phyloP scores from a whole-genome alignment of 2,329 filamentous ascomycete species.

The Fusarium sp. region DNA sequence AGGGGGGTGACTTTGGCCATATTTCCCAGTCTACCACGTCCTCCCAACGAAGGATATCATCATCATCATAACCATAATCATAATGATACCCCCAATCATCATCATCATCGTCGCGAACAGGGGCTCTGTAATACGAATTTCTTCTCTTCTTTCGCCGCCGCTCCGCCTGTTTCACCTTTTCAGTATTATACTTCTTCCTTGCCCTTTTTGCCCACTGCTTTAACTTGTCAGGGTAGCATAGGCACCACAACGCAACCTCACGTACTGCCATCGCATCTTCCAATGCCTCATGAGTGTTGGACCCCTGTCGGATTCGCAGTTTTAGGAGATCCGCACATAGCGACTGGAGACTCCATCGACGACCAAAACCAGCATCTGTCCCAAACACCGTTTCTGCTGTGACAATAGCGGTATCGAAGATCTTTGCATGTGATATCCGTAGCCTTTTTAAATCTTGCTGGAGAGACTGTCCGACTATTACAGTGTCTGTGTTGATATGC shows the following conservation, averaged over 20 bases:
- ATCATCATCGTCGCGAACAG: fast-evolving
- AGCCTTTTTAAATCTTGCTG: not conserved
- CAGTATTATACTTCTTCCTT: not conserved
- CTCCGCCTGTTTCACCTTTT: not conserved
- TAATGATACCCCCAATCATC: not conserved
- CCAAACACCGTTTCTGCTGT: not conserved
- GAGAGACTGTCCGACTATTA: not conserved
- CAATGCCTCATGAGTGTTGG: not conserved
- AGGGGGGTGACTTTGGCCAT: constrained; percentile 22
- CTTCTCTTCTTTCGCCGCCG: not conserved
- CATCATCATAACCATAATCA: not conserved
- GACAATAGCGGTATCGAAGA: constrained; percentile 8
- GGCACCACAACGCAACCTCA: constrained; percentile 4
- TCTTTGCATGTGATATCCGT: not conserved
- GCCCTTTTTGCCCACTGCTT: not conserved
- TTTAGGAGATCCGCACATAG: not conserved
- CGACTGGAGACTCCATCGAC: not conserved
- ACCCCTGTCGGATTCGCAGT: not conserved
- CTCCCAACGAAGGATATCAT: constrained; percentile 19
- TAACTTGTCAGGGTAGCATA: not conserved
- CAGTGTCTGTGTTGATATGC: not conserved
- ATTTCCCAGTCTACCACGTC: constrained; percentile 15
- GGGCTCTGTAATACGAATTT: not conserved
- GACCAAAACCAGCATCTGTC: fast-evolving
- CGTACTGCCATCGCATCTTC: constrained; percentile 10